Base-by-base conservation (phyloP, 2,329 filamentous ascomycete genomes). In the Diaporthe eres region DNA sequence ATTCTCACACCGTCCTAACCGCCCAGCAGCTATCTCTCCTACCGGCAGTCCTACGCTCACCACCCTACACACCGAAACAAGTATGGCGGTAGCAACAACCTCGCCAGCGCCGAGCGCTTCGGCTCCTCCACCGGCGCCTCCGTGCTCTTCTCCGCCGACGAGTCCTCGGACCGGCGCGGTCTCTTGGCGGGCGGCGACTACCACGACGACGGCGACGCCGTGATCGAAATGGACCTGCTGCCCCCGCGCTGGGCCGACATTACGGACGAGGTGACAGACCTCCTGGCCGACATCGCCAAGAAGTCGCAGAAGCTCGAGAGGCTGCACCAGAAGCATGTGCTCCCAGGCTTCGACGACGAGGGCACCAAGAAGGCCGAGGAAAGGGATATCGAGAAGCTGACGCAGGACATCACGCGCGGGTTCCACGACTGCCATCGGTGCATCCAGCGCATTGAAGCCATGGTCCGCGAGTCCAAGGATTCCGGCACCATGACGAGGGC, bases 161-260 rank as follows among this genome's bases (percentile, higher is more conserved):
- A 85, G 72, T 77, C 80, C 74, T 90, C 91, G 77, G 89, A 90
- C 81, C 87, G 88, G 74, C 94, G 95, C 79, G 95, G 96, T 55
- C 93, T 99, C 81, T 94, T 99, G 83, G 94, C 95, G 77, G 89
- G 92, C 74, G 92, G 90, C 81, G 92, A 91, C 77, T 93, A 96
- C 83, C 94, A 88, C 70, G 94, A 97, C 83, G 95, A 98, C 85
- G 95, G 95, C 82, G 96, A 98, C 85, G 94, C 95, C 28, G 92
- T 99, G 75, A 98, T 99, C 81, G 97, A 99, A 87, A 98, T 99
- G 97, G 96, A 98, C 85, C 87, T 98, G 53, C 89, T 99, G 25
- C 97, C 97, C 34, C 97, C 97, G 72, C 93, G 97, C 77, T 99
- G 97, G 97, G 94, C 96, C 75, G 97, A 99, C 82, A 90, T 98